Evolutionary conservation across 192 early-diverging fungal genomes (phyloP).

Genomic region (Kappamyces sp.): DNA sequence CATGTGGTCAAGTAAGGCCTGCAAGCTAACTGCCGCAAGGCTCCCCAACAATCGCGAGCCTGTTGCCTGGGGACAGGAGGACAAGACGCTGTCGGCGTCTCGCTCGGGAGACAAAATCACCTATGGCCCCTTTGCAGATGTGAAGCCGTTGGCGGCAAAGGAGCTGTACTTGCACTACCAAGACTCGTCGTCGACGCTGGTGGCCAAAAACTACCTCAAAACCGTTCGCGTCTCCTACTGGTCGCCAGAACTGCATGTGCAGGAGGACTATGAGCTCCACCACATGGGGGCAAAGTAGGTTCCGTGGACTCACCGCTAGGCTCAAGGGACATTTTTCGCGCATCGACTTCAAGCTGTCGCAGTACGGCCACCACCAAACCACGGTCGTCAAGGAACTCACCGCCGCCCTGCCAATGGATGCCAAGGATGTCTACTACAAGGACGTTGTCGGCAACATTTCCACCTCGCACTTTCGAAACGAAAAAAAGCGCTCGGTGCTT

Average conservation of each 20-base stretch:
- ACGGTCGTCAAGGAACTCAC: slow-evolving; percentile 48
- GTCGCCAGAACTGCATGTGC: slow-evolving; percentile 71
- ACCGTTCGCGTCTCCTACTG: slow-evolving; percentile 83
- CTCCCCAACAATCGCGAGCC: slow-evolving; percentile 7
- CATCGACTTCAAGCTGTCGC: slow-evolving; percentile 52
- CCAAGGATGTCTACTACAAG: slow-evolving; percentile 71
- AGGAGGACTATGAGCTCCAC: slow-evolving; percentile 73
- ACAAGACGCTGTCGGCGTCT: slow-evolving; percentile 21
- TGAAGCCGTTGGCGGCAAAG: slow-evolving; percentile 32
- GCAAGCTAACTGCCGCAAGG: not conserved
- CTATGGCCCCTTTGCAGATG: slow-evolving; percentile 66
- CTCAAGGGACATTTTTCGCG: slow-evolving; percentile 64
- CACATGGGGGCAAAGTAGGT: slow-evolving; percentile 74
- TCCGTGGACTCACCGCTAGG: slow-evolving; percentile 6
- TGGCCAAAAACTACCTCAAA: slow-evolving; percentile 52
- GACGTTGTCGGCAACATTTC: slow-evolving; percentile 97
- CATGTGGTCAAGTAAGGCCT: slow-evolving; percentile 69
- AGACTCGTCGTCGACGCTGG: slow-evolving; percentile 50
- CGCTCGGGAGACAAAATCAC: slow-evolving; percentile 53
- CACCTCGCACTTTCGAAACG: slow-evolving; percentile 65
- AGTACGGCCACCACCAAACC: slow-evolving; percentile 34
- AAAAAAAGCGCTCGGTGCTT: slow-evolving; percentile 49
- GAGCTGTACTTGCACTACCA: slow-evolving; percentile 62
- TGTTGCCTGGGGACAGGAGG: not conserved
- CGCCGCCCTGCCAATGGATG: slow-evolving; percentile 63